Evolutionary conservation across 2,329 filamentous ascomycete species (phyloP).

Genomic region (Cladosporium phlei): DNA sequence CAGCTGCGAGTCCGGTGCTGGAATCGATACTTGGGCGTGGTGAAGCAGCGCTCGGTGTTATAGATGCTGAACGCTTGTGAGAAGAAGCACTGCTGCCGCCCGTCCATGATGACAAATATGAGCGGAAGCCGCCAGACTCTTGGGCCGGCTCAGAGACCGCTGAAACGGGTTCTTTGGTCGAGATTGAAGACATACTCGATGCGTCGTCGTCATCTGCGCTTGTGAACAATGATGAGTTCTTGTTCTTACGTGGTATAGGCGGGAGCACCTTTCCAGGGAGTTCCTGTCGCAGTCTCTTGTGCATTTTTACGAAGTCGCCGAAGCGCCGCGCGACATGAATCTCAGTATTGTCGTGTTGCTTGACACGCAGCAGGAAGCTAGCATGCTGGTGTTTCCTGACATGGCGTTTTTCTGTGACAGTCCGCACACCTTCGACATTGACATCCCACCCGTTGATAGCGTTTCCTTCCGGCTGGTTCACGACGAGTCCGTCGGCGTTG

Average conservation of each 20-base stretch:
- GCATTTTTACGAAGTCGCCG: conserved; percentile 76
- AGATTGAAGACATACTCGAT: conserved; percentile 75
- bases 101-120: conserved; percentile 38
- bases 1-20: conserved; percentile 7
- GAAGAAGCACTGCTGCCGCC: conserved; percentile 28
- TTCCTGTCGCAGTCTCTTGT: conserved; percentile 75
- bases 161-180: conserved; percentile 52
- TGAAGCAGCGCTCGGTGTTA: conserved; percentile 21
- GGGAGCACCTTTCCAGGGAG: conserved; percentile 86
- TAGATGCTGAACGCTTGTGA: conserved; percentile 40
- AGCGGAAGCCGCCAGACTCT: conserved; percentile 37
- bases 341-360: conserved; percentile 69
- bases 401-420: conserved; percentile 75
- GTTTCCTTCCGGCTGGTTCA: conserved; percentile 85
- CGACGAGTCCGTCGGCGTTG: conserved; percentile 81
- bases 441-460: conserved; percentile 95
- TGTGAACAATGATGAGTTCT: conserved; percentile 62
- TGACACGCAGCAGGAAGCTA: conserved; percentile 85
- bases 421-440: conserved; percentile 85
- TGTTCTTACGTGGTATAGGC: conserved; percentile 86
- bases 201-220: conserved; percentile 60
- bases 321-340: conserved; percentile 80
- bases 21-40: conserved; percentile 16
- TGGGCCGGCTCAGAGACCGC: conserved; percentile 15
- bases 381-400: conserved; percentile 89